Conservation (phyloP, 208 protist genomes). For the Endotrypanum monterogeii region DNA sequence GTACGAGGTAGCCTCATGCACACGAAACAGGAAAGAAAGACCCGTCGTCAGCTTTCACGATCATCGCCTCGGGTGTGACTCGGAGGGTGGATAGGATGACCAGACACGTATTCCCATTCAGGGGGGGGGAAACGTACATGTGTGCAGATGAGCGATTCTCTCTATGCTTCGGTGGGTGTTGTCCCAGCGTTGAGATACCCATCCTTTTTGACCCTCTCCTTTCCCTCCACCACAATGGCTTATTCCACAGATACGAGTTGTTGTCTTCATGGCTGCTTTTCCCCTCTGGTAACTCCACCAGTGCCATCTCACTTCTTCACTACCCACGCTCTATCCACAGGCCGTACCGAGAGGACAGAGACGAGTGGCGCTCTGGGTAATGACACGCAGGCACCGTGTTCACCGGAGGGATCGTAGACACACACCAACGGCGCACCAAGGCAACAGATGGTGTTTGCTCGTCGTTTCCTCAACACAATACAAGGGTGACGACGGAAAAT, state of each 20-base stretch:
- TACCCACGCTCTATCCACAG: background rate
- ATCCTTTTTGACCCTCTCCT: background rate
- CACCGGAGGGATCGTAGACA: background rate
- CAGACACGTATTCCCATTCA: too few relatives aligned
- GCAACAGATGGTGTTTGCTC: background rate
- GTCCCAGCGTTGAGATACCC: background rate
- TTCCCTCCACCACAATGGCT: background rate
- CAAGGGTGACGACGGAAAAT: background rate
- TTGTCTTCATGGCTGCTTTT: background rate
- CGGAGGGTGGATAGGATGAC: too few relatives aligned
- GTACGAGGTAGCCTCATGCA: background rate
- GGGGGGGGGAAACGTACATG: too few relatives aligned
- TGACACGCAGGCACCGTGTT: background rate
- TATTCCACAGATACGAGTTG: background rate
- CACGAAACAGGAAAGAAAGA: background rate
- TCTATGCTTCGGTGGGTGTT: background rate
- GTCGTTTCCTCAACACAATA: background rate
- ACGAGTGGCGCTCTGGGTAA: background rate
- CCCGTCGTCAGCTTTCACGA: background rate
- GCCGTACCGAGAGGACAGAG: background rate
- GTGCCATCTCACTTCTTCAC: background rate
- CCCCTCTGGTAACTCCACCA: background rate
- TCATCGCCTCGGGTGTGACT: too few relatives aligned
- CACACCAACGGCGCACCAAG: background rate
- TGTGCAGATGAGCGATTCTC: too few relatives aligned